Evolutionary conservation across 306 rosid species (phyloP).

Genomic region (Hippophae tibetana): DNA sequence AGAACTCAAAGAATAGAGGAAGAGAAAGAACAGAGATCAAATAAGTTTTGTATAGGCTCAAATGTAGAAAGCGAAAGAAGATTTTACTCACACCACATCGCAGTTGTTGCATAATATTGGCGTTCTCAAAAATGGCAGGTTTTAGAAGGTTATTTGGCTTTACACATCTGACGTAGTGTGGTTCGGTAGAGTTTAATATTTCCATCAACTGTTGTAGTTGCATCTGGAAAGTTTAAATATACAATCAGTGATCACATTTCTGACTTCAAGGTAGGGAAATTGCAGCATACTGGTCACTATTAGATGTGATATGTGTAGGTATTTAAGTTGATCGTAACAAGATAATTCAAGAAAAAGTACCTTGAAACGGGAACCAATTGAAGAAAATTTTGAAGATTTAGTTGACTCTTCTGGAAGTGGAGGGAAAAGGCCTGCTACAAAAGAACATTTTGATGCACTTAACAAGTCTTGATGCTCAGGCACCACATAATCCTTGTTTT

Average conservation of each 20-base stretch:
- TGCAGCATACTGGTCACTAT: no score
- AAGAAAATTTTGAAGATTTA: conserved; percentile 93
- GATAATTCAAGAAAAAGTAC: conserved; percentile 26
- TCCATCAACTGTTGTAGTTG: conserved; percentile 93
- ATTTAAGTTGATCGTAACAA: conserved; percentile 12
- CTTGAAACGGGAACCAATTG: conserved; percentile 97
- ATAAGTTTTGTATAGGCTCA: conserved; percentile 11
- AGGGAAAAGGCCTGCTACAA: conserved; percentile 97
- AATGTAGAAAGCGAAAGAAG: conserved; percentile 23
- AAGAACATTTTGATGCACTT: conserved; percentile 74
- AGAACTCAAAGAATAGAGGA: conserved; percentile 12
- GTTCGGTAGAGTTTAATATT: conserved; percentile 86
- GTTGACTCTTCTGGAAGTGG: conserved; percentile 81
- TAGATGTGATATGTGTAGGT: neutral
- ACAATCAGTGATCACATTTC: no score
- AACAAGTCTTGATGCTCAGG: conserved; percentile 94
- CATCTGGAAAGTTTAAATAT: conserved; percentile 52
- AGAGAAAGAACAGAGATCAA: conserved; percentile 8
- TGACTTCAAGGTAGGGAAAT: no score
- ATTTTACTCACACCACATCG: conserved; percentile 92
- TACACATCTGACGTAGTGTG: conserved; percentile 96
- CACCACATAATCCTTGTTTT: conserved; percentile 98
- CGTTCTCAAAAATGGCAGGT: conserved; percentile 92
- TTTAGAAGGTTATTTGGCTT: conserved; percentile 95
- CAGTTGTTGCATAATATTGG: conserved; percentile 93